A percentile compares a stretch with the other conserved stretches of the same genome.
Evolutionary conservation across 73 alveolate species (phyloP).

Genomic region (Blepharisma japonicum): DNA sequence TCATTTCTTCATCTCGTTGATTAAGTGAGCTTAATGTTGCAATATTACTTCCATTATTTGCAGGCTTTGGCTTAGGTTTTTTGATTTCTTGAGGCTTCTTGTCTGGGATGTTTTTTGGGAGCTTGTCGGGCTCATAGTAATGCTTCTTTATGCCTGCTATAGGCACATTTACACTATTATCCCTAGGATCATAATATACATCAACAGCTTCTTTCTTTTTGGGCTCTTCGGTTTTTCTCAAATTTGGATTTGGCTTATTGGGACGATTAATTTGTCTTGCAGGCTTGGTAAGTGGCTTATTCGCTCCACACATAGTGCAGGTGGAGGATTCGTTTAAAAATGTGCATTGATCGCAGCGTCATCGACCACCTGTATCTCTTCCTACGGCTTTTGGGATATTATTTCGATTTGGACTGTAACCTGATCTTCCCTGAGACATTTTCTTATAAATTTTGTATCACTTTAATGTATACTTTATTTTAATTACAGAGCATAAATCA

Average conservation of each 20-base stretch:
- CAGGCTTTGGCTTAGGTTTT: not conserved
- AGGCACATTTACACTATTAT: constrained; percentile 10
- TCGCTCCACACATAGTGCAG: constrained; percentile 12
- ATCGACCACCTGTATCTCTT: not conserved
- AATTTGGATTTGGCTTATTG: not conserved
- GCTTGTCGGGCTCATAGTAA: not conserved
- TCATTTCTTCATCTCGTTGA: too few relatives aligned
- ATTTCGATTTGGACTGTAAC: not conserved
- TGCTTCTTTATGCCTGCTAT: constrained; percentile 8
- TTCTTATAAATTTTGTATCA: not conserved
- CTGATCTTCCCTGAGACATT: constrained; percentile 25
- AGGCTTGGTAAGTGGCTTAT: constrained; percentile 2
- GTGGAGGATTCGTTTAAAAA: not conserved
- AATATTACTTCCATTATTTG: too few relatives aligned
- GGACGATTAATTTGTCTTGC: not conserved
- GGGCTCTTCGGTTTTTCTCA: not conserved
- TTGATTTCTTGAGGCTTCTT: not conserved
- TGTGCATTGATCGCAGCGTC: not conserved
- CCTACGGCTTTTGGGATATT: not conserved
- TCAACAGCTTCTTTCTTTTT: not conserved
- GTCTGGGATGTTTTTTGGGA: not conserved
- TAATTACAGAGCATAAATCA: too few relatives aligned
- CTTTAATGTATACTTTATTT: too few relatives aligned
- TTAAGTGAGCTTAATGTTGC: too few relatives aligned
- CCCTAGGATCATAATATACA: constrained; percentile 20